Evolutionary conservation across 2,329 filamentous ascomycete species (phyloP).

Genomic region (Davidsoniella neocaledoniae): DNA sequence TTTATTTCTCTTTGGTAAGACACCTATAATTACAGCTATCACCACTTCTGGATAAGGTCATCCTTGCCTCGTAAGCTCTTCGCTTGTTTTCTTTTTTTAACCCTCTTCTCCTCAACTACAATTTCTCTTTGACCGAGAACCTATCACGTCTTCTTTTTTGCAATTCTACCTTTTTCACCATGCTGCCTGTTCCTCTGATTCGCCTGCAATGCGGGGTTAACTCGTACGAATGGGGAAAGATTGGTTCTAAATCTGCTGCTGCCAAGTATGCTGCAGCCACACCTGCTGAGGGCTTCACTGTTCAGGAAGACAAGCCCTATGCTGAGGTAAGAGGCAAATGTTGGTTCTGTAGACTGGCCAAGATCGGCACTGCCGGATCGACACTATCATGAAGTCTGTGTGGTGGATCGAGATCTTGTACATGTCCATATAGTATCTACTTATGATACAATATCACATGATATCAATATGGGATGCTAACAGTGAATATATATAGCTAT

Average conservation of each 20-base stretch:
- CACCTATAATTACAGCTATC: too few species aligned
- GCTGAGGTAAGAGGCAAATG: slow-evolving; percentile 49
- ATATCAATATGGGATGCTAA: too few species aligned
- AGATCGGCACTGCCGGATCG: too few species aligned
- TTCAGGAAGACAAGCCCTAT: slow-evolving; percentile 81
- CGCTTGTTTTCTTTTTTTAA: neutral
- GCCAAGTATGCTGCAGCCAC: slow-evolving; percentile 82
- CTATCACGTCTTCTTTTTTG: neutral
- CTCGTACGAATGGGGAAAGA: slow-evolving; percentile 98
- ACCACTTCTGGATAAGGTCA: too few species aligned
- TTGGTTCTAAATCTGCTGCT: slow-evolving; percentile 71
- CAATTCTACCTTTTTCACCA: slow-evolving; percentile 10
- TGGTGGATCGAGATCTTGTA: too few species aligned
- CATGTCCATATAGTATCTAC: too few species aligned
- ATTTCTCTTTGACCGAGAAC: neutral
- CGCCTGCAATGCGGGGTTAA: slow-evolving; percentile 85
- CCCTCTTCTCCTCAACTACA: neutral
- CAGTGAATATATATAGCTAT: slow-evolving; percentile 42
- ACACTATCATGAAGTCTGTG: too few species aligned
- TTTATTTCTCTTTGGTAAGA: too few species aligned
- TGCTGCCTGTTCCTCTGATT: slow-evolving; percentile 64
- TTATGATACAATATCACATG: too few species aligned
- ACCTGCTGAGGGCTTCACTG: slow-evolving; percentile 52
- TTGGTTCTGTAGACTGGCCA: too few species aligned
- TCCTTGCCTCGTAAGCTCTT: neutral